phyloP scores from a whole-genome alignment of 2,329 filamentous ascomycete species.

The Alternaria burnsii region DNA sequence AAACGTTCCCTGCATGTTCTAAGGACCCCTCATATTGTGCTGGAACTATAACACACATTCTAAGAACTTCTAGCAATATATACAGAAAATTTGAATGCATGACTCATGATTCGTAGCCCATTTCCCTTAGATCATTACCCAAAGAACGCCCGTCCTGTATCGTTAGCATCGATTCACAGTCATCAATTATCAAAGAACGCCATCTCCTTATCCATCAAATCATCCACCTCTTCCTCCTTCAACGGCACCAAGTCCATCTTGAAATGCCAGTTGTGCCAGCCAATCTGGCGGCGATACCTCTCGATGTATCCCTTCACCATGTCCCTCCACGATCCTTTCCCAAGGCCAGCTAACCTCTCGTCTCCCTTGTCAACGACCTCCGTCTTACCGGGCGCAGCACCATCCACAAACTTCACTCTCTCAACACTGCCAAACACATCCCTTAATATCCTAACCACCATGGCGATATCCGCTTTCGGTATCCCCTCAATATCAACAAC shows the following conservation, averaged over 20 bases:
- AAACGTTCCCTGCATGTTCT: neutral
- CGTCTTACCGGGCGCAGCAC: constrained; percentile 2
- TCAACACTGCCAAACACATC: constrained; percentile 29
- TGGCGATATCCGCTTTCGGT: constrained; percentile 26
- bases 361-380: constrained; percentile 7
- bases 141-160: neutral
- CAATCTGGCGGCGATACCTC: constrained; percentile 13
- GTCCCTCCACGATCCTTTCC: constrained; percentile 25
- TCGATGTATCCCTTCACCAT: constrained; percentile 25
- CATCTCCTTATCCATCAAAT: constrained; percentile 21
- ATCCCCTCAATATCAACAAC: constrained; percentile 35
- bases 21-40: neutral
- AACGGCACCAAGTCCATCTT: constrained; percentile 15
- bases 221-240: constrained; percentile 19
- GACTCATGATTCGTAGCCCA: neutral
- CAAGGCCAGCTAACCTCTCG: constrained; percentile 8
- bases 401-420: constrained; percentile 24
- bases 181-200: constrained; percentile 26
- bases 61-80: neutral
- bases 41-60: neutral
- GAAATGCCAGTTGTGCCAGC: constrained; percentile 22
- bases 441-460: constrained; percentile 34
- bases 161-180: neutral
- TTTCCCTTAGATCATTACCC: neutral
- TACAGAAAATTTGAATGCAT: neutral